Evolutionary conservation across 2,329 filamentous ascomycete species (phyloP).

Genomic region (Hypoxylon sp.): DNA sequence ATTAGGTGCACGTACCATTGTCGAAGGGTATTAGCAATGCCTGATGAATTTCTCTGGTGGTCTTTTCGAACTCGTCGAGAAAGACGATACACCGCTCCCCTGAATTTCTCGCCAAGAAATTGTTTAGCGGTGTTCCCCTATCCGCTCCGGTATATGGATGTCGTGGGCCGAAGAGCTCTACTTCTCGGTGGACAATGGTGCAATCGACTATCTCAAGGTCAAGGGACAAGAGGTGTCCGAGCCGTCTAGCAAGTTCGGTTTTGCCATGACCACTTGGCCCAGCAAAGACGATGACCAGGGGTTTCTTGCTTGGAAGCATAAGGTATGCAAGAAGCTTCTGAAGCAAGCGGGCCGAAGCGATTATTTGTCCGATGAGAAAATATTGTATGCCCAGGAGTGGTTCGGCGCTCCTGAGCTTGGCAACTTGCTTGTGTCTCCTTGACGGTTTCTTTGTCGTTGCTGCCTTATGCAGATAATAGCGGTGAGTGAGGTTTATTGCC

Average conservation of each 20-base stretch:
- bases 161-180: slow-evolving; percentile 59
- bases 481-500: slow-evolving; percentile 31
- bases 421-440: neutral
- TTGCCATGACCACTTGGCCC: slow-evolving; percentile 64
- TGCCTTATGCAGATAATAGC: slow-evolving; percentile 39
- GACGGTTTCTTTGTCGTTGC: slow-evolving; percentile 12
- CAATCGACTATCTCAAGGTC: slow-evolving; percentile 57
- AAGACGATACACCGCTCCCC: slow-evolving; percentile 59
- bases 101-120: slow-evolving; percentile 56
- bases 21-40: slow-evolving; percentile 60
- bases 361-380: slow-evolving; percentile 38
- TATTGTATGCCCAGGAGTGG: slow-evolving; percentile 37
- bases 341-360: slow-evolving; percentile 31
- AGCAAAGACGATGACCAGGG: slow-evolving; percentile 58
- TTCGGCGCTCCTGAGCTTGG: slow-evolving; percentile 21
- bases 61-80: slow-evolving; percentile 66
- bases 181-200: slow-evolving; percentile 53
- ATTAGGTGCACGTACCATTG: slow-evolving; percentile 51
- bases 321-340: slow-evolving; percentile 36
- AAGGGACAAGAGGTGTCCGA: slow-evolving; percentile 57
- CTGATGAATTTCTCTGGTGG: slow-evolving; percentile 55
- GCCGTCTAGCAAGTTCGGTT: slow-evolving; percentile 59
- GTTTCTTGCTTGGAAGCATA: slow-evolving; percentile 39
- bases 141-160: slow-evolving; percentile 52
- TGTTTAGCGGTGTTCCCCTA: slow-evolving; percentile 59